Evolutionary conservation across 176 grass and related monocot species (phyloP).

Genomic region (Sorghum bicolor): Sorghum_bicolor_NCBIv3 NC_012872.2:1510501-1511000

Average conservation of each 20-base stretch:
- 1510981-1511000: neutral
- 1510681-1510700: neutral
- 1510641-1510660: neutral
- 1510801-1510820: neutral
- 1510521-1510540: neutral
- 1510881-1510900: neutral
- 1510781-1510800: neutral
- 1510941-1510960: neutral
- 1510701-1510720: neutral
- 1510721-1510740: neutral
- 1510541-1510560: neutral
- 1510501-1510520: neutral
- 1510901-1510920: neutral
- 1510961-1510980: neutral
- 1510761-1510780: neutral
- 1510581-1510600: neutral
- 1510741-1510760: neutral
- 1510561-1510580: neutral
- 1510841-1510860: neutral
- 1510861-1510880: neutral
- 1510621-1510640: neutral
- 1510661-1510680: neutral
- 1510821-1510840: neutral
- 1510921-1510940: neutral
- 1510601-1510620: neutral